Conservation (phyloP, 1,284 basidiomycete genomes). For the Mycena sp. region DNA sequence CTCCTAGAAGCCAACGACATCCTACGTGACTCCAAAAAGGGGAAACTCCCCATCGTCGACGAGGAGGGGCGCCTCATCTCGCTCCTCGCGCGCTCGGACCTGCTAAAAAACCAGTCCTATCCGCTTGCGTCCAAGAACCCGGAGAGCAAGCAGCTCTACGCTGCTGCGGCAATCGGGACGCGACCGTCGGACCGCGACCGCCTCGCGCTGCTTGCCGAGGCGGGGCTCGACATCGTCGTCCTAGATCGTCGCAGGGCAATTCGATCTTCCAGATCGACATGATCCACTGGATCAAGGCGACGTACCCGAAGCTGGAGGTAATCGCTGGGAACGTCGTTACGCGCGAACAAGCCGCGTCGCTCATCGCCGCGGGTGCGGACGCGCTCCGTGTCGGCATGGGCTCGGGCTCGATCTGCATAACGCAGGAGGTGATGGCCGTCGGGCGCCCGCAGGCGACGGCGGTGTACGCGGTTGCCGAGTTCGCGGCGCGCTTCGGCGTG, state of each 20-base stretch:
- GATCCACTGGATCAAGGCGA: slow-evolving; percentile 93
- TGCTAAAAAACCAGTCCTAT: slow-evolving; percentile 98
- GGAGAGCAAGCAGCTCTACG: slow-evolving; percentile 95
- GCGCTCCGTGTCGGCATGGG: slow-evolving; percentile 97
- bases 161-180: slow-evolving; percentile 97
- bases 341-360: slow-evolving; percentile 93
- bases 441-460: slow-evolving; percentile 98
- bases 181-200: slow-evolving; percentile 90
- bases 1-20: slow-evolving; percentile 94
- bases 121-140: slow-evolving; percentile 95
- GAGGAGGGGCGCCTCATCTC: slow-evolving; percentile 79
- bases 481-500: slow-evolving; percentile 92
- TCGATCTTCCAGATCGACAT: slow-evolving; percentile 95
- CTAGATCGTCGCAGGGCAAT: slow-evolving; percentile 99
- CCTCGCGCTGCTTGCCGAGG: slow-evolving; percentile 88
- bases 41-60: slow-evolving; percentile 95
- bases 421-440: slow-evolving; percentile 99
- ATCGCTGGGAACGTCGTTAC: slow-evolving; percentile 99
- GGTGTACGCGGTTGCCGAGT: slow-evolving; percentile 95
- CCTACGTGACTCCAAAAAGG: slow-evolving; percentile 97
- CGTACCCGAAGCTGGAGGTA: slow-evolving; percentile 87
- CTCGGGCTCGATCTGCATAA: slow-evolving; percentile 98
- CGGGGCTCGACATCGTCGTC: slow-evolving; percentile 95
- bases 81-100: slow-evolving; percentile 94
- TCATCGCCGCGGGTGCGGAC: slow-evolving; percentile 96